These are phyloP conservation scores for Ophiostoma novo-ulmi DNA, from an alignment of 2,329 filamentous ascomycete genomes.

Conservation along the genomic window DNA sequence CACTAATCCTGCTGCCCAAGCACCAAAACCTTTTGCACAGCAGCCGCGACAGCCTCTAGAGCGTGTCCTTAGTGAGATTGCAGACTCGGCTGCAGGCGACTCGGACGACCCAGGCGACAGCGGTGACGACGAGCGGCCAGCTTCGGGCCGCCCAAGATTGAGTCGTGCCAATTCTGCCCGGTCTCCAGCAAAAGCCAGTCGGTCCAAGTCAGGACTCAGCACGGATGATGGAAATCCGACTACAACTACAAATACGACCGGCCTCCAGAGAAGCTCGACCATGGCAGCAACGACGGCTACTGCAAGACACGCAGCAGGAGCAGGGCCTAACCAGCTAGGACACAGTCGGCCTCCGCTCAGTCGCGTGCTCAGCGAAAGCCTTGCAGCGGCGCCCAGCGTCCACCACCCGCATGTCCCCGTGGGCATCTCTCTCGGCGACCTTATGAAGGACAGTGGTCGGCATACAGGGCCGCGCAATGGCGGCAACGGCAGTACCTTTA, in stretches of 20 bases:
- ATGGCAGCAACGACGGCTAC: slow-evolving; percentile 27
- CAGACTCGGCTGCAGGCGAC: slow-evolving; percentile 39
- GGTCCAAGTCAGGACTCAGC: background rate
- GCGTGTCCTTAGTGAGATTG: slow-evolving; percentile 38
- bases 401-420: slow-evolving; percentile 18
- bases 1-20: background rate
- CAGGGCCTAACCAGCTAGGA: background rate
- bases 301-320: background rate
- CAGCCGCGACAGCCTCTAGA: slow-evolving; percentile 28
- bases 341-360: slow-evolving; percentile 16
- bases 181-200: background rate
- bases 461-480: background rate
- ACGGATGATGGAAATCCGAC: background rate
- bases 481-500: slow-evolving; percentile 20
- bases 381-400: slow-evolving; percentile 26
- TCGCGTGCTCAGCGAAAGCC: slow-evolving; percentile 25
- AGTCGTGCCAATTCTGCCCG: background rate
- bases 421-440: slow-evolving; percentile 25
- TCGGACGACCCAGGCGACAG: slow-evolving; percentile 25
- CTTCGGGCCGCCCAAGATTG: slow-evolving; percentile 25
- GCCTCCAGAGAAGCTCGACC: slow-evolving; percentile 31
- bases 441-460: slow-evolving; percentile 24
- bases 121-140: slow-evolving; percentile 25
- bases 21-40: background rate
- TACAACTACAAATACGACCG: background rate